These are phyloP conservation scores for Oryza meridionalis DNA, from an alignment of 176 grass and related monocot genomes.

Conservation along the genomic window DNA sequence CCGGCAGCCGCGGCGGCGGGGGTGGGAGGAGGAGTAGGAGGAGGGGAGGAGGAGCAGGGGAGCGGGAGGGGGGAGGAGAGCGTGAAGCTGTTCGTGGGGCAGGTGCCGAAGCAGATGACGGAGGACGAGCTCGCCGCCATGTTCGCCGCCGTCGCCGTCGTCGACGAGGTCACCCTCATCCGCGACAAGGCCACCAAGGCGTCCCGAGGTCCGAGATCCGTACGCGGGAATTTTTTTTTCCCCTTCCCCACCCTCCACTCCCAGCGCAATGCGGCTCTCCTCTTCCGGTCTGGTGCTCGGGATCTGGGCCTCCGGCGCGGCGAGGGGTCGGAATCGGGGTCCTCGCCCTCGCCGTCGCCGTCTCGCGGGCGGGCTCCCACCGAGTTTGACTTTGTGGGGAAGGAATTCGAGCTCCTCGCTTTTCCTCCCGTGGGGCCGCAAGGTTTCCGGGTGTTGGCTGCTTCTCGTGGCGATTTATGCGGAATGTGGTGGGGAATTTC, in stretches of 20 bases:
- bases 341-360: neutral
- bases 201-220: constrained; percentile 79
- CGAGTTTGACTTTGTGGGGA: neutral
- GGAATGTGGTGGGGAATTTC: constrained; percentile 23
- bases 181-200: constrained; percentile 82
- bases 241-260: neutral
- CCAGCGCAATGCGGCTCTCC: constrained; percentile 18
- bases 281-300: neutral
- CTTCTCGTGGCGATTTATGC: neutral
- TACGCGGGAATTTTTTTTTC: neutral
- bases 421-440: neutral
- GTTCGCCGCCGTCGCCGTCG: constrained; percentile 72
- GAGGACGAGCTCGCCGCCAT: constrained; percentile 69
- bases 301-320: constrained; percentile 40
- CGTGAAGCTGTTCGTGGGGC: constrained; percentile 87
- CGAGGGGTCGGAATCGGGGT: neutral
- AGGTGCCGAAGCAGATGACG: constrained; percentile 75
- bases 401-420: neutral
- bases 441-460: neutral
- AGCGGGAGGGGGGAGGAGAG: constrained; percentile 54
- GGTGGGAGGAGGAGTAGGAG: neutral
- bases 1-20: neutral
- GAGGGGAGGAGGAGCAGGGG: constrained; percentile 21
- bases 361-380: neutral
- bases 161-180: constrained; percentile 96